Evolutionary conservation across 352 stramenopile species (phyloP).

Genomic region (Pseudoperonospora humuli): DNA sequence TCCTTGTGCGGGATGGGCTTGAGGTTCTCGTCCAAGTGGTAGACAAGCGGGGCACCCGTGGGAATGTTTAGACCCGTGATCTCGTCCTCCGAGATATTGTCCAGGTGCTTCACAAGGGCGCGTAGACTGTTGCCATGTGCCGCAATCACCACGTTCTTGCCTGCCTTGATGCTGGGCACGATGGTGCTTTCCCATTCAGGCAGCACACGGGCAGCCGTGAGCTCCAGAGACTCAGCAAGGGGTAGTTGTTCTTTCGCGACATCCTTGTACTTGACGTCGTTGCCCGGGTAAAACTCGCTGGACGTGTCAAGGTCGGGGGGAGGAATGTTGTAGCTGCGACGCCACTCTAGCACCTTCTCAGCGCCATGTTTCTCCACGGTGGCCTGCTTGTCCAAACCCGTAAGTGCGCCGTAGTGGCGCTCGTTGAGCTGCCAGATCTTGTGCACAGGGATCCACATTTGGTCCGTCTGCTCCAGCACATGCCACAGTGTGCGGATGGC

Average conservation of each 20-base stretch:
- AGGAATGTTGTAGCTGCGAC: slow-evolving; percentile 96
- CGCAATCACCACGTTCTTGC: slow-evolving; percentile 93
- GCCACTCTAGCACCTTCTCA: slow-evolving; percentile 93
- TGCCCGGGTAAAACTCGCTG: slow-evolving; percentile 89
- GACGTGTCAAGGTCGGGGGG: slow-evolving; percentile 89
- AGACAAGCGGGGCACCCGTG: slow-evolving; percentile 85
- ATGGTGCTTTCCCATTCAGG: slow-evolving; percentile 90
- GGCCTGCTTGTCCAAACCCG: slow-evolving; percentile 87
- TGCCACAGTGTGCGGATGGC: slow-evolving; percentile 93
- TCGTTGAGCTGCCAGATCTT: slow-evolving; percentile 93
- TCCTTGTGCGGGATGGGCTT: slow-evolving; percentile 77
- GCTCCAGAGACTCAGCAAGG: slow-evolving; percentile 89
- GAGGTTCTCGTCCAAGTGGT: slow-evolving; percentile 83
- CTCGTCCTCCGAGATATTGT: slow-evolving; percentile 87
- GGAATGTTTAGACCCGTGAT: slow-evolving; percentile 94
- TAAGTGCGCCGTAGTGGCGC: slow-evolving; percentile 84
- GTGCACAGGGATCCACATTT: slow-evolving; percentile 93
- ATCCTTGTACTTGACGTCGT: slow-evolving; percentile 88
- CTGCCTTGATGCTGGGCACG: slow-evolving; percentile 83
- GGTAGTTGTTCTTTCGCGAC: slow-evolving; percentile 83
- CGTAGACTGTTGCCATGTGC: slow-evolving; percentile 92
- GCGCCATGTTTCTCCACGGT: slow-evolving; percentile 87
- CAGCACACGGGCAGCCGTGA: slow-evolving; percentile 88
- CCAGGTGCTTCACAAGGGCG: slow-evolving; percentile 91
- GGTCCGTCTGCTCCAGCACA: slow-evolving; percentile 89